Evolutionary conservation across 192 early-diverging fungal species (phyloP).

Genomic region (Podochytrium sp.): DNA sequence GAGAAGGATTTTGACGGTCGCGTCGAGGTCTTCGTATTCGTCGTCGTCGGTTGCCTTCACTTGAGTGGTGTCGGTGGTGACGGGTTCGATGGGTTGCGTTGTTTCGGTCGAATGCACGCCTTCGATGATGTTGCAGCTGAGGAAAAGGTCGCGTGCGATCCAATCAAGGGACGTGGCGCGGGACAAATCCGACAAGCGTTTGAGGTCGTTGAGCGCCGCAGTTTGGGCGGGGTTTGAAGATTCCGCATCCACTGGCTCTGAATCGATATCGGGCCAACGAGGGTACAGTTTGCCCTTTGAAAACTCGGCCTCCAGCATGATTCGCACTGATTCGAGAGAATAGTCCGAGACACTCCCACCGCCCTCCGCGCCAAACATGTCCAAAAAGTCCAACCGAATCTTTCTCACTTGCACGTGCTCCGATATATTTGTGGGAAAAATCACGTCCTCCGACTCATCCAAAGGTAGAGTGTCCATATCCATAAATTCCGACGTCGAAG

Average conservation of each 20-base stretch:
- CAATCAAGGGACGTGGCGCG: neutral
- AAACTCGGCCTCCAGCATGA: neutral
- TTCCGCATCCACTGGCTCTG: no score
- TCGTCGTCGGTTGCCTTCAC: neutral
- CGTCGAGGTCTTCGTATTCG: neutral
- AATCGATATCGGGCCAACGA: no score
- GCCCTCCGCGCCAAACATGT: neutral
- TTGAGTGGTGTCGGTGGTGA: neutral
- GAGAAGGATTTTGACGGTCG: conserved; percentile 1
- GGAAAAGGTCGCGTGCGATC: conserved; percentile 2
- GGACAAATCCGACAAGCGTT: neutral
- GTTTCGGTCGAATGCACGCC: neutral
- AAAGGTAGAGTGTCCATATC: conserved; percentile 3
- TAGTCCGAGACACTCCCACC: neutral
- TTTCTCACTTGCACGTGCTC: neutral
- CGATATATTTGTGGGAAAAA: neutral
- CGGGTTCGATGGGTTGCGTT: neutral
- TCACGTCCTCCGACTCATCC: no score
- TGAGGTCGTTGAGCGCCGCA: neutral
- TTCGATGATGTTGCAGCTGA: neutral
- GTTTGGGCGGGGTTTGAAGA: no score
- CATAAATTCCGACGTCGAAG: neutral
- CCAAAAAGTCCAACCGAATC: neutral
- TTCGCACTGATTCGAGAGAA: neutral
- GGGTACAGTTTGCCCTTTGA: neutral